A percentile compares a stretch with the other conserved stretches of the same genome.
Evolutionary conservation across 2,329 filamentous ascomycete genomes (phyloP).

Genomic region (Volutella citrinella): DNA sequence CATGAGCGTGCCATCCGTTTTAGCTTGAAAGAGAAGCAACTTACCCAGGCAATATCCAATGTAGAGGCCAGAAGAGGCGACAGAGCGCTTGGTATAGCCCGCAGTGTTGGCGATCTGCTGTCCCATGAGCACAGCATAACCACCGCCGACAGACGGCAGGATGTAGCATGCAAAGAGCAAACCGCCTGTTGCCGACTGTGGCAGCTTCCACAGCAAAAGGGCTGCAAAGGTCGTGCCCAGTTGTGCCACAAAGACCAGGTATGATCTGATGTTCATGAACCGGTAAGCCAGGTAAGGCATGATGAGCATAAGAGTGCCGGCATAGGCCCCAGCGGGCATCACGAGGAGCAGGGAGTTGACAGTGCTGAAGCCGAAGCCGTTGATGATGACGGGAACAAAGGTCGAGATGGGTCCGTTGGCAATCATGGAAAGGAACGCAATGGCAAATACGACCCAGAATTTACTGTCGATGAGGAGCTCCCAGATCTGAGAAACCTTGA

Average conservation of each 20-base stretch:
- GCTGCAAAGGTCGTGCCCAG: slow-evolving; percentile 35
- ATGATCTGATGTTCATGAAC: slow-evolving; percentile 31
- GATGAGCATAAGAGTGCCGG: slow-evolving; percentile 36
- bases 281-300: slow-evolving; percentile 39
- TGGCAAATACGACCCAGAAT: slow-evolving; percentile 39
- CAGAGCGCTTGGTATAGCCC: slow-evolving; percentile 48
- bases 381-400: slow-evolving; percentile 44
- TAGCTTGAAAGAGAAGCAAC: no score
- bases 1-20: background rate
- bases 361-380: slow-evolving; percentile 40
- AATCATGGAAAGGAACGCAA: slow-evolving; percentile 36
- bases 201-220: slow-evolving; percentile 16
- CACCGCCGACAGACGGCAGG: slow-evolving; percentile 40
- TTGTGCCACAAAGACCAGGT: slow-evolving; percentile 38
- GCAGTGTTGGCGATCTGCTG: slow-evolving; percentile 46
- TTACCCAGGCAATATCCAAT: slow-evolving; percentile 48
- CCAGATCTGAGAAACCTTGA: slow-evolving; percentile 40
- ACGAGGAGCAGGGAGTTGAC: slow-evolving; percentile 40
- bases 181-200: slow-evolving; percentile 29
- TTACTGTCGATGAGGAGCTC: slow-evolving; percentile 33
- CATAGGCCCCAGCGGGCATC: slow-evolving; percentile 32
- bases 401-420: slow-evolving; percentile 43
- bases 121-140: slow-evolving; percentile 45
- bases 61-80: slow-evolving; percentile 47
- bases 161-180: slow-evolving; percentile 48